Evolutionary conservation across 805 yeast species (phyloP), one percentile per base, ranked within the genome.

Genomic region (Cyberlindnera lachancei): DNA sequence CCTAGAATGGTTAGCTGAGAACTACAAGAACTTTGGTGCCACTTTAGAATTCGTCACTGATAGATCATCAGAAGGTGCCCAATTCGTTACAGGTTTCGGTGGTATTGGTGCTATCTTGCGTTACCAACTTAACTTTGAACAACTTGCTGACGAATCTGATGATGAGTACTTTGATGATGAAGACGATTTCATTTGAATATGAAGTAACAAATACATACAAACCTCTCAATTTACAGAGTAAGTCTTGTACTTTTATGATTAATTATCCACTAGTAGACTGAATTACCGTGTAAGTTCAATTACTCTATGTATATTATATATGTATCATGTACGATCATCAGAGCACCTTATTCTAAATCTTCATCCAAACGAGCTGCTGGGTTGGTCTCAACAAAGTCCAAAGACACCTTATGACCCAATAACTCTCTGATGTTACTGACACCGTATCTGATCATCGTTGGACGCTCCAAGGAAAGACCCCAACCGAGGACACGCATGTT

Each of bases 281-380:
- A n/a, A n/a, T n/a, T n/a, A n/a, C n/a, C n/a, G n/a, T n/a, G n/a
- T n/a, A n/a, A n/a, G n/a, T n/a, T n/a, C n/a, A n/a, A n/a, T n/a
- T n/a, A n/a, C n/a, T n/a, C n/a, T n/a, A n/a, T n/a, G 17, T 28
- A 20, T n/a, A n/a, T n/a, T n/a, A n/a, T n/a, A n/a, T n/a, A n/a
- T n/a, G n/a, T n/a, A n/a, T n/a, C n/a, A n/a, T n/a, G n/a, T n/a
- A n/a, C n/a, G n/a, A n/a, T n/a, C n/a, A n/a, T n/a, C n/a, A 9
- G 18, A 30, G 12, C 18, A n/a, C 6, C 14, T 29, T 15, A 36
- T n/a, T 24, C 35, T 35, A 48, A 32, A 27, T 75, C 79, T 63
- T 80, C 86, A 48, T 94, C 99, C 52, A 92, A 70, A 65, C 98
- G 81, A 35, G 96, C 97, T 40, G 98, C 98, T 28, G 98, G 95